Evolutionary conservation across 2,329 filamentous ascomycete species (phyloP).

Genomic region (Trichoderma sp.): DNA sequence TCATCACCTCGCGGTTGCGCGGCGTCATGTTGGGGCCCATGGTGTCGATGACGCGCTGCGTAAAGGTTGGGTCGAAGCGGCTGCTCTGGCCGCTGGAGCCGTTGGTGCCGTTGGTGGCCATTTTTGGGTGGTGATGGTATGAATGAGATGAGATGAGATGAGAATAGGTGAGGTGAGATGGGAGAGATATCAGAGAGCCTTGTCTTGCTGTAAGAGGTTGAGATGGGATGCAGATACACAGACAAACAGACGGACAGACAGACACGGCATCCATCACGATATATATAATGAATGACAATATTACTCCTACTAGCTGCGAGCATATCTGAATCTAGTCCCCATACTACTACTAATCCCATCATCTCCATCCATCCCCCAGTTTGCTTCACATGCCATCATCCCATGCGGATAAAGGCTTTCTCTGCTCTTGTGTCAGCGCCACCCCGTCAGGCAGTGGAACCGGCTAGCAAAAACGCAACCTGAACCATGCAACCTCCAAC

Average conservation of each 20-base stretch:
- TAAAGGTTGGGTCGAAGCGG: constrained; percentile 74
- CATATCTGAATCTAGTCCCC: no score
- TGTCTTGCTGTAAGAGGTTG: background rate
- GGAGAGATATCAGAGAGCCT: background rate
- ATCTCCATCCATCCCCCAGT: background rate
- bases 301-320: no score
- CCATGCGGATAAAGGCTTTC: background rate
- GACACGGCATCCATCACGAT: background rate
- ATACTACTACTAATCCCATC: no score
- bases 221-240: no score
- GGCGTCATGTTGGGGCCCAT: constrained; percentile 68
- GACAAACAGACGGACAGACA: background rate
- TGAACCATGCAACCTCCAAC: background rate
- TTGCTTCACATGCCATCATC: background rate
- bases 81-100: constrained; percentile 21
- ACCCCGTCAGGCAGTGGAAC: background rate
- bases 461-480: background rate
- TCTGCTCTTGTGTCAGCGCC: background rate
- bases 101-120: constrained; percentile 4
- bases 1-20: constrained; percentile 61
- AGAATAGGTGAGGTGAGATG: background rate
- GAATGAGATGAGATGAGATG: background rate
- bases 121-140: background rate
- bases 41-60: constrained; percentile 66
- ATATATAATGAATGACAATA: background rate